These are phyloP conservation scores for Boletus sensibilis DNA, from an alignment of 768 basidiomycete species.

Conservation along the genomic window DNA sequence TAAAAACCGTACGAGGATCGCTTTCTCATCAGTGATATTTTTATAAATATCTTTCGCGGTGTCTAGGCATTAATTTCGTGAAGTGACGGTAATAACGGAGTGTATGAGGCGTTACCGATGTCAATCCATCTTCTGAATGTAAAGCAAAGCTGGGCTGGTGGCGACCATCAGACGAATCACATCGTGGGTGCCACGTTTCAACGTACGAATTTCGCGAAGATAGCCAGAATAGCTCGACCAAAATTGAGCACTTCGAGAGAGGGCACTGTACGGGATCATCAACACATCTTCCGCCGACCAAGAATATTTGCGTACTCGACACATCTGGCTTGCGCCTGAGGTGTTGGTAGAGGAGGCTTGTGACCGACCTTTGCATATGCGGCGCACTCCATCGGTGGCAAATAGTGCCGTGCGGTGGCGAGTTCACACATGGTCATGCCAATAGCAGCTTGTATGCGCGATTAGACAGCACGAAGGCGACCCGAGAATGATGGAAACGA, in stretches of 20 bases:
- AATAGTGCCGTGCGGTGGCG: conserved; percentile 67
- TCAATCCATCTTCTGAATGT: conserved; percentile 74
- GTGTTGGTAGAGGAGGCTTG: background rate
- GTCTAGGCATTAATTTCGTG: conserved; percentile 38
- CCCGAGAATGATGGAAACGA: background rate
- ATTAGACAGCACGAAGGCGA: conserved; percentile 1
- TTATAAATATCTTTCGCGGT: conserved; percentile 63
- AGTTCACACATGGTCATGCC: conserved; percentile 79
- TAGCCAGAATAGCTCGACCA: conserved; percentile 89
- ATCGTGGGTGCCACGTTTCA: conserved; percentile 11
- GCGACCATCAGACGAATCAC: conserved; percentile 22
- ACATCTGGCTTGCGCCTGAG: conserved; percentile 42
- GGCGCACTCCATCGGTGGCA: conserved; percentile 65
- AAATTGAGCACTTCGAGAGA: conserved; percentile 75
- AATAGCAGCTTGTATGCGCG: conserved; percentile 58
- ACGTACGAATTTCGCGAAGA: conserved; percentile 73
- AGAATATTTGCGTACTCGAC: conserved; percentile 44
- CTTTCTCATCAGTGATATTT: conserved; percentile 61
- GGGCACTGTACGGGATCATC: conserved; percentile 44
- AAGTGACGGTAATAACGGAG: conserved; percentile 10
- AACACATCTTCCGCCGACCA: conserved; percentile 2
- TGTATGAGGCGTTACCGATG: conserved; percentile 48
- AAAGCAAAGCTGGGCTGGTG: conserved; percentile 70
- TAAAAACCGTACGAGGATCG: conserved; percentile 47
- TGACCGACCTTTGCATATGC: conserved; percentile 12